Evolutionary conservation across 768 basidiomycete species (phyloP).

Genomic region (Lentinus brumalis): DNA sequence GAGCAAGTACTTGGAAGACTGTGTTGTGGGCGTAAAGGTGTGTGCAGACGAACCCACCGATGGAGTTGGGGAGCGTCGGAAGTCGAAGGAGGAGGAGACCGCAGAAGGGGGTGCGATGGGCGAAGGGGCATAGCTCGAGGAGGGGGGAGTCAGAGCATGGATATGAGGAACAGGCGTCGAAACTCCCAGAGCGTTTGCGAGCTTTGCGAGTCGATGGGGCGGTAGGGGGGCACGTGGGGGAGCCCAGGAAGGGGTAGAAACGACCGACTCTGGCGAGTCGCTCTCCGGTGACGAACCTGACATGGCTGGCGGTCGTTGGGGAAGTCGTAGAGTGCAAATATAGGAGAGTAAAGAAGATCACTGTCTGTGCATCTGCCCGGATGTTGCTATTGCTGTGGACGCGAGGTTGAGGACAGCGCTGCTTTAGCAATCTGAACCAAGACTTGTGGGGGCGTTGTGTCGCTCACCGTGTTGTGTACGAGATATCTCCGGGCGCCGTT

Average conservation of each 20-base stretch:
- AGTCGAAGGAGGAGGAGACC: constrained; percentile 38
- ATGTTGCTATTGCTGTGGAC: neutral
- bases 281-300: constrained; percentile 23
- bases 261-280: constrained; percentile 18
- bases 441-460: neutral
- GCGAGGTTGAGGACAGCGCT: neutral
- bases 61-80: constrained; percentile 42
- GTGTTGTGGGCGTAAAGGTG: constrained; percentile 35
- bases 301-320: constrained; percentile 29
- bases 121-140: constrained; percentile 21
- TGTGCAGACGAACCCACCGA: constrained; percentile 40
- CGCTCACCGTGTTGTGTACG: neutral
- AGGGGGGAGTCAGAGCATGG: constrained; percentile 18
- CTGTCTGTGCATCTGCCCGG: constrained; percentile 7
- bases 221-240: constrained; percentile 73
- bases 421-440: neutral
- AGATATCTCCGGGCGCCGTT: neutral
- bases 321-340: neutral
- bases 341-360: neutral
- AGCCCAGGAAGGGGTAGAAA: constrained; percentile 46
- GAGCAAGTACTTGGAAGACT: constrained; percentile 70
- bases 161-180: constrained; percentile 68
- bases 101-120: constrained; percentile 18
- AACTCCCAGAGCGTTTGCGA: constrained; percentile 86
- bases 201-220: constrained; percentile 75